Percentiles rank a stretch among this genome's conserved stretches.
Conservation (phyloP, 2,329 filamentous ascomycete species). For the Sporothrix humicola region DNA sequence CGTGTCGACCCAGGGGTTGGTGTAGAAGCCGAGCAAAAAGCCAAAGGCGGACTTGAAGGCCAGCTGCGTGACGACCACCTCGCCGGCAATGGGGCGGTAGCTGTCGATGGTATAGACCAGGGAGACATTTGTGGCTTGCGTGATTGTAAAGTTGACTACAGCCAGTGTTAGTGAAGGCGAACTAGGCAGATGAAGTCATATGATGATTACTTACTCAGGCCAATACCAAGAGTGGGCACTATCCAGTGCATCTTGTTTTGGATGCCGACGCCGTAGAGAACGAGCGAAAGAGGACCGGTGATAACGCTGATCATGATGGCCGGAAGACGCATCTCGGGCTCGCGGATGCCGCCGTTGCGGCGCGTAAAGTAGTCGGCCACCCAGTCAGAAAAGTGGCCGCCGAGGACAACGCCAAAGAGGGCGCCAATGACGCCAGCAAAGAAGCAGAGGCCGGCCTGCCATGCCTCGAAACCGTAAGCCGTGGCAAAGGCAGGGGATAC, state of each 20-base stretch:
- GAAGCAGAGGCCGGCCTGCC: conserved; percentile 59
- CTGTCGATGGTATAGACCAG: conserved; percentile 64
- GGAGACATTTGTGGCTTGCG: conserved; percentile 60
- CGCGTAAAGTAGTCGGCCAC: conserved; percentile 56
- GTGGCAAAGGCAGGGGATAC: conserved; percentile 52
- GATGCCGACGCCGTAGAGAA: conserved; percentile 57
- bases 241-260: conserved; percentile 59
- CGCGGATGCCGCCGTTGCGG: conserved; percentile 61
- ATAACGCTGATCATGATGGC: conserved; percentile 58
- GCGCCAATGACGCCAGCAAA: conserved; percentile 56
- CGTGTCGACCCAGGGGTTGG: conserved; percentile 61
- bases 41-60: conserved; percentile 63
- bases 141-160: conserved; percentile 61
- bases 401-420: conserved; percentile 55
- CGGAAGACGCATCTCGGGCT: conserved; percentile 62
- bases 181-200: too few species aligned
- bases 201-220: conserved; percentile 47
- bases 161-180: conserved; percentile 18
- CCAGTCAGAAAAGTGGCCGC: conserved; percentile 55
- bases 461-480: conserved; percentile 53
- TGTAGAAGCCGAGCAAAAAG: conserved; percentile 65
- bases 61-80: conserved; percentile 59
- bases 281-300: conserved; percentile 53
- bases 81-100: conserved; percentile 63
- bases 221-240: conserved; percentile 60